phyloP scores from a whole-genome alignment of 2,329 filamentous ascomycete genomes.

The Falciphora oryzae region DNA sequence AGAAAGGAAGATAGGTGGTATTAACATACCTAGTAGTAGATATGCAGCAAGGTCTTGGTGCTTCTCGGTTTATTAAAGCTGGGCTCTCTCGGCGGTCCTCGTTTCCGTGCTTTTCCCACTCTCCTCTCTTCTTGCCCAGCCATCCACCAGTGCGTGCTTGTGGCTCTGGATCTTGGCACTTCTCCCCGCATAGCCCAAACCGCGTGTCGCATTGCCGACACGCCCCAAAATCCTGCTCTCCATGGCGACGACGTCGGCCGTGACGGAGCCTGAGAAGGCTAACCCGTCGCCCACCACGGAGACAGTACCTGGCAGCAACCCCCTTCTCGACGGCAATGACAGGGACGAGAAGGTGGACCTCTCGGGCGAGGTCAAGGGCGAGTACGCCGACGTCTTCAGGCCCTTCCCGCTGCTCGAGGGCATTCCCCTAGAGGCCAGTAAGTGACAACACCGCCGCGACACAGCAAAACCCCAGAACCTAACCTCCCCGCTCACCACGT shows the following conservation, averaged over 20 bases:
- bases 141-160: too few relatives aligned
- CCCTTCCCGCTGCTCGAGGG: background rate
- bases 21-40: too few relatives aligned
- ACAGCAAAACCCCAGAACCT: constrained; percentile 7
- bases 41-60: too few relatives aligned
- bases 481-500: too few relatives aligned
- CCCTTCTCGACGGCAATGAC: background rate
- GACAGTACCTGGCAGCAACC: background rate
- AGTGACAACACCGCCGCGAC: constrained; percentile 13
- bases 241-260: background rate
- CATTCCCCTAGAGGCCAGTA: background rate
- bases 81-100: too few relatives aligned
- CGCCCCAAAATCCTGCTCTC: background rate
- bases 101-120: too few relatives aligned
- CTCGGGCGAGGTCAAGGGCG: background rate
- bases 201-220: background rate
- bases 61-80: too few relatives aligned
- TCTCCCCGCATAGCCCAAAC: too few relatives aligned
- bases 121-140: too few relatives aligned
- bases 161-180: too few relatives aligned
- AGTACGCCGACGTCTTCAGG: background rate
- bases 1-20: too few relatives aligned
- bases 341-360: background rate
- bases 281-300: background rate
- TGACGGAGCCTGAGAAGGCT: background rate